Base-by-base conservation (phyloP, 2,329 filamentous ascomycete species). In the Onygenales sp. region DNA sequence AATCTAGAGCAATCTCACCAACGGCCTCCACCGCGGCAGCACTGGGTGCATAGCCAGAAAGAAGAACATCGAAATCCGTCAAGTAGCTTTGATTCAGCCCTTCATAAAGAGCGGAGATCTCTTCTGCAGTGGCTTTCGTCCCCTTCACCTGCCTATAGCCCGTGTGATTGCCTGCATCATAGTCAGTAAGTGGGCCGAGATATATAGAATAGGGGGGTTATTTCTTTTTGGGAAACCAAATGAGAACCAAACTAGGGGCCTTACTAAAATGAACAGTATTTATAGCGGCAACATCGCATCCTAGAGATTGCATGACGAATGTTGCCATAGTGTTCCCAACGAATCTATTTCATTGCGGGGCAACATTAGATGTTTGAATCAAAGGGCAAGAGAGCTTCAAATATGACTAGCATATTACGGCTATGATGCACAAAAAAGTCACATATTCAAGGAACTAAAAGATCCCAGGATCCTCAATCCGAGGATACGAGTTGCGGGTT, bases 191-290 rank as follows among this genome's bases (percentile, higher is more conserved):
- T 4, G 2, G n/a, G 11, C 4, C 32, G 14, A 27, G 31, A 35
- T 13, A 39, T 38, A 2, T 27, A 4, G 38, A 55, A 48, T 48
- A 41, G 52, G 59, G 43, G 55, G 17, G 17, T 17, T 17, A 17
- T 17, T 17, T 17, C 17, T 17, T 17, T 17, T 17, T 17, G 2
- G 17, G 17, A 17, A 31, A 31, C 7, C 43, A 43, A 27, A 38
- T 33, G 50, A 44, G 38, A 13, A 36, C 33, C 52, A 46, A 36
- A 51, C 39, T 27, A 35, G 27, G 51, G 27, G 32, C 73, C 85
- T 70, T 76, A 95, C 92, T 97, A 75, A 96, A 98, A 64, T 98
- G 87, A 6, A 98, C 93, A 0, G 93, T 98, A 69, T 98, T 96
- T 63, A 98, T 79, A 2, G 90, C 89, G 7, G 90, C 87, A 6